Conservation (phyloP, 2,329 filamentous ascomycete species). For the Stemphylium lycopersici region DNA sequence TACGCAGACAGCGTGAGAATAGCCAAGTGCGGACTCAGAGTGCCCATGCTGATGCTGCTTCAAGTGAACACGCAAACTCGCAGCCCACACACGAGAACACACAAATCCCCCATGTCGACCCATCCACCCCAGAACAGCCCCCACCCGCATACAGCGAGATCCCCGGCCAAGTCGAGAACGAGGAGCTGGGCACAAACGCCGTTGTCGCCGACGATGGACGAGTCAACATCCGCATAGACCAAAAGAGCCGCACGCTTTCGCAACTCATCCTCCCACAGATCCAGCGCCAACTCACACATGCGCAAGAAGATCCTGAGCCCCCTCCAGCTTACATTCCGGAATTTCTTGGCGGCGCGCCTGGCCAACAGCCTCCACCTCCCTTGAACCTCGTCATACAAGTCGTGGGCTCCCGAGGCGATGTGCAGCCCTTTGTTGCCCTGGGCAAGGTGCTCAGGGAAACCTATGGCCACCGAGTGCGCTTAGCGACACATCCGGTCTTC, state of each 20-base stretch:
- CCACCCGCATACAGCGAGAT: slow-evolving; percentile 51
- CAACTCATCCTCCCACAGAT: slow-evolving; percentile 48
- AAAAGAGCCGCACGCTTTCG: slow-evolving; percentile 45
- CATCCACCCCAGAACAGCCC: slow-evolving; percentile 27
- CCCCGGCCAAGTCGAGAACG: slow-evolving; percentile 50
- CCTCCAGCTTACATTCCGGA: slow-evolving; percentile 75
- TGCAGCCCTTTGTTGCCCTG: slow-evolving; percentile 66
- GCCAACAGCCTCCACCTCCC: slow-evolving; percentile 58
- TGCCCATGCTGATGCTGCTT: slow-evolving; percentile 13
- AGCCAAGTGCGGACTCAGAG: neutral
- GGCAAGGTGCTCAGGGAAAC: slow-evolving; percentile 54
- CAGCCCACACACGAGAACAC: slow-evolving; percentile 21
- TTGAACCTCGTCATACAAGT: slow-evolving; percentile 60
- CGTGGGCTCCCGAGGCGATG: slow-evolving; percentile 60
- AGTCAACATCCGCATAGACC: slow-evolving; percentile 51
- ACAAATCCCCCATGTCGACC: slow-evolving; percentile 23
- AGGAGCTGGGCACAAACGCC: slow-evolving; percentile 55
- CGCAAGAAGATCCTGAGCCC: slow-evolving; percentile 59
- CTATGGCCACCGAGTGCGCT: slow-evolving; percentile 38
- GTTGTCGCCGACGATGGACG: slow-evolving; percentile 47
- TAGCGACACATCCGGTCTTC: slow-evolving; percentile 35
- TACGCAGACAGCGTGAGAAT: slow-evolving; percentile 13
- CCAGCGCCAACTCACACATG: slow-evolving; percentile 46
- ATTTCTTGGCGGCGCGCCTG: slow-evolving; percentile 70
- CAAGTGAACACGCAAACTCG: slow-evolving; percentile 19